These are phyloP conservation scores for Botrytis galanthina DNA, from an alignment of 2,329 filamentous ascomycete genomes.

Conservation along the genomic window DNA sequence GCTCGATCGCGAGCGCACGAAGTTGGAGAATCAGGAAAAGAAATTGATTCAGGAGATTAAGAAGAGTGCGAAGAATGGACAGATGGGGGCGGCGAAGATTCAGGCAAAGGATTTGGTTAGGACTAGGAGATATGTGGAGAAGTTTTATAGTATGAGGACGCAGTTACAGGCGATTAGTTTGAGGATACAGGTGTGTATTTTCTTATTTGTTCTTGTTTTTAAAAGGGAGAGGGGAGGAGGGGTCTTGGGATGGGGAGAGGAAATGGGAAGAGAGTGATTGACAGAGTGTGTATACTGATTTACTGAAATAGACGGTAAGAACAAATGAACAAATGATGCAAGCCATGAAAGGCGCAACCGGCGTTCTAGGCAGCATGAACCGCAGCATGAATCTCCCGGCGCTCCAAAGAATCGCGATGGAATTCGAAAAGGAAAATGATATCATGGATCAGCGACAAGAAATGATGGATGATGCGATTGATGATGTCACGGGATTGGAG, in stretches of 20 bases:
- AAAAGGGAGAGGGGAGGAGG: neutral
- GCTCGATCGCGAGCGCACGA: constrained; percentile 89
- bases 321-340: constrained; percentile 99
- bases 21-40: constrained; percentile 98
- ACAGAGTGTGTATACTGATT: constrained; percentile 1
- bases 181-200: constrained; percentile 72
- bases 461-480: constrained; percentile 99
- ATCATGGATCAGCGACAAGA: constrained; percentile 99
- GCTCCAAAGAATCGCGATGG: constrained; percentile 94
- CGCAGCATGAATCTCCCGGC: constrained; percentile 95
- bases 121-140: constrained; percentile 91
- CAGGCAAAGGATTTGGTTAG: constrained; percentile 96
- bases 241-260: neutral
- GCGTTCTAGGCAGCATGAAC: constrained; percentile 94
- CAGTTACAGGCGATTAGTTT: constrained; percentile 95
- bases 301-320: constrained; percentile 70
- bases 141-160: constrained; percentile 98
- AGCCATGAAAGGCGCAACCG: constrained; percentile 97
- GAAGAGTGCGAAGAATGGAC: constrained; percentile 95
- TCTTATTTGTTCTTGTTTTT: neutral
- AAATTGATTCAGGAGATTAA: constrained; percentile 95
- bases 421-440: constrained; percentile 98
- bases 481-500: constrained; percentile 87
- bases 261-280: neutral
- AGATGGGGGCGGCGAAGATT: constrained; percentile 98